Percentiles rank a stretch among this genome's conserved stretches.
Evolutionary conservation across 2,329 filamentous ascomycete species (phyloP).

Genomic region (Fusarium secorum): DNA sequence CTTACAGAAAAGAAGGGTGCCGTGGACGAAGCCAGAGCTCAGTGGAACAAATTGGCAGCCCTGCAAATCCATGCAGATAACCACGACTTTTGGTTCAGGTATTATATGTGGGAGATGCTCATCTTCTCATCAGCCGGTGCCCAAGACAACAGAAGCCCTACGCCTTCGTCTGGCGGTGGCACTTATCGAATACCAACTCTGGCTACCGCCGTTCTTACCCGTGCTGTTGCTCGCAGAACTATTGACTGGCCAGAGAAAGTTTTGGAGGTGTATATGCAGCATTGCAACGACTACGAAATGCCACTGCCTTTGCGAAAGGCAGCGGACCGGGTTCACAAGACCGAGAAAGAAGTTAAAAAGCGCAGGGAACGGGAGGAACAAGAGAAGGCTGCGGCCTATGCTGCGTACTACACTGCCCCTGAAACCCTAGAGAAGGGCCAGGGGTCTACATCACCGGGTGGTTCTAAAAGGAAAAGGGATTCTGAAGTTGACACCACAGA

Average conservation of each 20-base stretch:
- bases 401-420: constrained; percentile 47
- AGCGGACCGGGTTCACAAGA: constrained; percentile 75
- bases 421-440: constrained; percentile 30
- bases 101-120: constrained; percentile 91
- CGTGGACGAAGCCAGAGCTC: constrained; percentile 76
- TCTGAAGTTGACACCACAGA: constrained; percentile 55
- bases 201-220: constrained; percentile 79
- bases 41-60: constrained; percentile 75
- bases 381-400: constrained; percentile 64
- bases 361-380: constrained; percentile 72
- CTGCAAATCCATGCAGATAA: constrained; percentile 74
- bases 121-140: constrained; percentile 56
- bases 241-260: constrained; percentile 82
- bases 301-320: constrained; percentile 77
- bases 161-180: constrained; percentile 54
- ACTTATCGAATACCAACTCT: constrained; percentile 70
- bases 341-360: constrained; percentile 67
- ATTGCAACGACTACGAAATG: constrained; percentile 90
- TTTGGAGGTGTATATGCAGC: constrained; percentile 75
- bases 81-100: constrained; percentile 93
- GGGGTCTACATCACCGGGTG: constrained; percentile 49
- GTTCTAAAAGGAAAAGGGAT: constrained; percentile 79
- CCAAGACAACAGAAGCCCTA: constrained; percentile 60
- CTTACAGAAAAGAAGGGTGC: constrained; percentile 84
- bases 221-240: constrained; percentile 68